Base-by-base conservation (phyloP, 2,329 filamentous ascomycete species). In the Colletotrichum tropicicola region DNA sequence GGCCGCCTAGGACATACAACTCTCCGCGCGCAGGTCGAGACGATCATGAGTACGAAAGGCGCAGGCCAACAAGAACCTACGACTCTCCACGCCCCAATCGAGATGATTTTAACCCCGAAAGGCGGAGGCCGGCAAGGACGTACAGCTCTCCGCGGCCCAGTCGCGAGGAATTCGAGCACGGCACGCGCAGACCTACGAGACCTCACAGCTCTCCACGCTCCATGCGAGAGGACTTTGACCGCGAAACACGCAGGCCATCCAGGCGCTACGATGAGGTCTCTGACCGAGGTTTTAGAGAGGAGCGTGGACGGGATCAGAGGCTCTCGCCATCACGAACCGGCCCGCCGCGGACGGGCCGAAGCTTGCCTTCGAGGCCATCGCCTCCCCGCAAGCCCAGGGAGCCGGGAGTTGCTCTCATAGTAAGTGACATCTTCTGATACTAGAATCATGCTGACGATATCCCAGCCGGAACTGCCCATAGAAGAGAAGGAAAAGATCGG, bases 401-500 rank as follows among this genome's bases (percentile, higher is more conserved):
- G 15, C 13, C 25, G 15, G 25, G 25, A 13, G 7, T 25, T 3
- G 30, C 19, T 21, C 17, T 53, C 21, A 53, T 53, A 4, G 49
- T 53, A 39, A n/a, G 49, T 53, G 6, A 19, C 2, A 47, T 17
- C 28, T 17, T 13, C 6, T 7, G 6, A 7, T 19, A 4, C 5
- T 8, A 12, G 13, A 10, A 27, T 5, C 3, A n/a, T 3, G 5
- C 3, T 25, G 10, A 48, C 23, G 17, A 15, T 17, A 17, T 7
- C 12, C n/a, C 25, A 63, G 59, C 59, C 59, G 4, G 41, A 44
- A 25, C 28, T 65, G 6, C 28, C 61, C 17, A 13, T 44, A 13
- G 57, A 61, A 12, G 57, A 65, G 10, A n/a, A 41, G 28, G 49
- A 49, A 15, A 65, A 65, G 17, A 55, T 65, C 23, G 28, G 32